These are phyloP conservation scores for Jacaranda copaia DNA, from an alignment of 257 asterid genomes.

Conservation along the genomic window DNA sequence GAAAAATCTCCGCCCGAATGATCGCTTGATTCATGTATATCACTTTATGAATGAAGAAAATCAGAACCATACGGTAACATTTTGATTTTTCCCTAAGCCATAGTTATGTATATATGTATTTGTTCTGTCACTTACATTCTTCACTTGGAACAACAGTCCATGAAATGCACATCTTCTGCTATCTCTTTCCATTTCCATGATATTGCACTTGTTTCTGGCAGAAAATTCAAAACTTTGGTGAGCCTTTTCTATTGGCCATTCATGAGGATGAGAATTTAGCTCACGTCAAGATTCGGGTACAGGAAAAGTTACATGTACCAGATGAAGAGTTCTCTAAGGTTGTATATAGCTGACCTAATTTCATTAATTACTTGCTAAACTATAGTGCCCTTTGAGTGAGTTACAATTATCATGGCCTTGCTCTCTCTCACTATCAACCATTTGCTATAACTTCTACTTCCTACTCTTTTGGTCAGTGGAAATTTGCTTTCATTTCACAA, in stretches of 20 bases:
- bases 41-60: slow-evolving; percentile 56
- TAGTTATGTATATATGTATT: background rate
- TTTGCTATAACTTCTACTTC: slow-evolving; percentile 8
- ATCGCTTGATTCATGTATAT: slow-evolving; percentile 66
- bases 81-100: slow-evolving; percentile 21
- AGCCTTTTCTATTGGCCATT: slow-evolving; percentile 63
- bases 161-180: slow-evolving; percentile 12
- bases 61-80: slow-evolving; percentile 61
- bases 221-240: slow-evolving; percentile 66
- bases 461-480: slow-evolving; percentile 57
- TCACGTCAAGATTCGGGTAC: slow-evolving; percentile 53
- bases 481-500: slow-evolving; percentile 59
- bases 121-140: background rate
- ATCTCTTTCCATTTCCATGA: background rate
- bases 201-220: slow-evolving; percentile 38
- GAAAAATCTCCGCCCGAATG: slow-evolving; percentile 45
- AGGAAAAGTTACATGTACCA: slow-evolving; percentile 59
- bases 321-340: slow-evolving; percentile 66
- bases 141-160: slow-evolving; percentile 17
- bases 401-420: slow-evolving; percentile 20
- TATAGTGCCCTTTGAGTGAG: slow-evolving; percentile 16
- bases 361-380: background rate
- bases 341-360: slow-evolving; percentile 25
- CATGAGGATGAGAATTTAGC: slow-evolving; percentile 58
- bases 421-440: slow-evolving; percentile 18